Evolutionary conservation across 1,139 yeast species (phyloP).

Genomic region (Candida neerlandica): DNA sequence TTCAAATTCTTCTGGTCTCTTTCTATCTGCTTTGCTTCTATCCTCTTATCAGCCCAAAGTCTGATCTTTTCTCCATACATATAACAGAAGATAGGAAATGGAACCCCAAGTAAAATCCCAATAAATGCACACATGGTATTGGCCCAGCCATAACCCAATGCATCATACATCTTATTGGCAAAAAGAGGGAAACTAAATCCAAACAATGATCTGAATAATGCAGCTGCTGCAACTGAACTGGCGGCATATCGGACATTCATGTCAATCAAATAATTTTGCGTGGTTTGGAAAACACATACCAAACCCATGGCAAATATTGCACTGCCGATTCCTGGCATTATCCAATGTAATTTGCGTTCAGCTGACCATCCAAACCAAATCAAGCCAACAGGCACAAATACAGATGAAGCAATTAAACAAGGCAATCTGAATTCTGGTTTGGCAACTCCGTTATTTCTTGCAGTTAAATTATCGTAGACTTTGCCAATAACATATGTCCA

Average conservation of each 20-base stretch:
- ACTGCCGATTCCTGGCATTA: slow-evolving; percentile 49
- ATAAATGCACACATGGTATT: slow-evolving; percentile 48
- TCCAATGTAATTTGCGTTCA: slow-evolving; percentile 44
- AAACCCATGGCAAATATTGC: slow-evolving; percentile 48
- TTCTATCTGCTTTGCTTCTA: slow-evolving; percentile 34
- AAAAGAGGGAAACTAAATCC: slow-evolving; percentile 48
- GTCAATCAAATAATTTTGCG: slow-evolving; percentile 47
- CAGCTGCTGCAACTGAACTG: slow-evolving; percentile 50
- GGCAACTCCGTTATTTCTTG: slow-evolving; percentile 35
- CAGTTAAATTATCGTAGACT: slow-evolving; percentile 32
- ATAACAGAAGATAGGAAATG: slow-evolving; percentile 47
- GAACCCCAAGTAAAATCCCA: slow-evolving; percentile 42
- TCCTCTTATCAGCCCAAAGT: slow-evolving; percentile 36
- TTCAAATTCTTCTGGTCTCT: slow-evolving; percentile 38
- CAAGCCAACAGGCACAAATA: slow-evolving; percentile 43
- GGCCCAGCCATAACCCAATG: slow-evolving; percentile 49
- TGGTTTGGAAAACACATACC: slow-evolving; percentile 47
- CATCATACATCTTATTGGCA: slow-evolving; percentile 42
- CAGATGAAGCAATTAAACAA: slow-evolving; percentile 39
- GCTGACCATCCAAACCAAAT: slow-evolving; percentile 54
- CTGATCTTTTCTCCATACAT: slow-evolving; percentile 43
- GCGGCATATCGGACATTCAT: slow-evolving; percentile 49
- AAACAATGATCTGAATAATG: slow-evolving; percentile 46
- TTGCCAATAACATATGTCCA: slow-evolving; percentile 40
- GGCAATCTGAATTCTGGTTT: slow-evolving; percentile 50